Base-by-base conservation (phyloP, 768 basidiomycete species). In the Lactifluus pinguis region DNA sequence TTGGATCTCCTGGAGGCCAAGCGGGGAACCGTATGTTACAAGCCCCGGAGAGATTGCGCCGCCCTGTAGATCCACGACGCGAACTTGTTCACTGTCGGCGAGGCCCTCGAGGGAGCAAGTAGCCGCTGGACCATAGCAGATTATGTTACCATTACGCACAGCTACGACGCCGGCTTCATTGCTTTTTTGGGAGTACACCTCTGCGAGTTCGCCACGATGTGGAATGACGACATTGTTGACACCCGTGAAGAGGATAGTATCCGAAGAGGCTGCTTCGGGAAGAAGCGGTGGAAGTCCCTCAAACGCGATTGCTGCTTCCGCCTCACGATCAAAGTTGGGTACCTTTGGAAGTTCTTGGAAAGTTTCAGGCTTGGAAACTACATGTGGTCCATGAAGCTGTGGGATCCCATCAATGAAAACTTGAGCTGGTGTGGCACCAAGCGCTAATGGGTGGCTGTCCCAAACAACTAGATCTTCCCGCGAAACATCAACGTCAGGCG, bases 391-490 rank as follows among this genome's bases (percentile, higher is more conserved):
- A 49, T 74, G 67, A 2, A 87, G 66, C 67, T 95, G 92, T 0
- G 86, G 69, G 52, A 93, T 86, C 3, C 92, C 92, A 67, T 95
- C 92, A 61, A 93, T 89, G 77, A 85, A 95, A 30, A 92, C 89
- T 67, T 93, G 90, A 4, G 75, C 71, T 0, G 92, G 92, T 1
- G 89, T 92, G 0, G 91, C 86, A 21, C 90, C 91, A 4, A 93
- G 76, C 0, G 80, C 68, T 29, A 95, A 77, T 0, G 91, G 92
- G 70, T 92, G 89, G 4, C 81, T 82, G 60, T 89, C 85, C 86
- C 87, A 89, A 13, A 80, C 70, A n/a, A 81, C 79, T 25, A 80
- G 47, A 67, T 82, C 75, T 76, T 89, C 77, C 4, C 90, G 90
- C 0, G 89, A 84, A 21, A 89, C 88, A 21, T 88, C 88, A 11